Percentiles rank a stretch among this genome's conserved stretches.
Evolutionary conservation across 371 early-diverging fungal genomes (phyloP).

Genomic region (Coemansia sp.): DNA sequence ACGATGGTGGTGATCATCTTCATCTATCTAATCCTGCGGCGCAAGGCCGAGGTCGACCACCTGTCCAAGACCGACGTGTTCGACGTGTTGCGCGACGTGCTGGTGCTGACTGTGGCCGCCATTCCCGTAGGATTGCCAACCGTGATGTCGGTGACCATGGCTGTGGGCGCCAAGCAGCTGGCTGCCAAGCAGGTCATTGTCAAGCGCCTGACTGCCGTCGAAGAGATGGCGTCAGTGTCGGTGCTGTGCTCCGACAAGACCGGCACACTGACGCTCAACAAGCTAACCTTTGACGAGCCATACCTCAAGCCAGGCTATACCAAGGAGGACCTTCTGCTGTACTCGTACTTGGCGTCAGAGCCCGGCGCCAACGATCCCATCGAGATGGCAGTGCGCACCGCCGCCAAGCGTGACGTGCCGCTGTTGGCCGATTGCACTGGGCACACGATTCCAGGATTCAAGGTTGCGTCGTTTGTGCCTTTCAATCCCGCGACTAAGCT

Average conservation of each 20-base stretch:
- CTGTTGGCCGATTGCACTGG: conserved; percentile 61
- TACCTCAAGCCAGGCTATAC: conserved; percentile 71
- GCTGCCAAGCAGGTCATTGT: conserved; percentile 93
- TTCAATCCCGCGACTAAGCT: conserved; percentile 91
- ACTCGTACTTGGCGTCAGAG: conserved; percentile 85
- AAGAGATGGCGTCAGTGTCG: conserved; percentile 92
- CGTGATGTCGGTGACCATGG: conserved; percentile 96
- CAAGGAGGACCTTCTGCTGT: conserved; percentile 78
- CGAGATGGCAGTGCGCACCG: conserved; percentile 81
- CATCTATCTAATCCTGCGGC: conserved; percentile 63
- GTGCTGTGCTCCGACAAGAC: conserved; percentile 96
- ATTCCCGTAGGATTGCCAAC: conserved; percentile 96
- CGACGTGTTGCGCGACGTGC: conserved; percentile 72
- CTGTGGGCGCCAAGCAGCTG: conserved; percentile 90
- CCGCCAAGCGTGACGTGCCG: conserved; percentile 74
- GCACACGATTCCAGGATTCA: conserved; percentile 80
- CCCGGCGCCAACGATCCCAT: conserved; percentile 90
- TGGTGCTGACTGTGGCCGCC: conserved; percentile 93
- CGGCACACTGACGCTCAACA: conserved; percentile 95
- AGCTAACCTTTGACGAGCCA: conserved; percentile 88
- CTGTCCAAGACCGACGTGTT: conserved; percentile 56
- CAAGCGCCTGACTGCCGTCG: conserved; percentile 91
- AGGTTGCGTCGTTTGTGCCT: conserved; percentile 80
- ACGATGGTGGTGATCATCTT: conserved; percentile 82
- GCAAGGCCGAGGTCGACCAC: conserved; percentile 48